Evolutionary conservation across 75 land plant species (phyloP), one percentile per base, ranked within the genome.

Genomic region (Cunninghamia lanceolata): DNA sequence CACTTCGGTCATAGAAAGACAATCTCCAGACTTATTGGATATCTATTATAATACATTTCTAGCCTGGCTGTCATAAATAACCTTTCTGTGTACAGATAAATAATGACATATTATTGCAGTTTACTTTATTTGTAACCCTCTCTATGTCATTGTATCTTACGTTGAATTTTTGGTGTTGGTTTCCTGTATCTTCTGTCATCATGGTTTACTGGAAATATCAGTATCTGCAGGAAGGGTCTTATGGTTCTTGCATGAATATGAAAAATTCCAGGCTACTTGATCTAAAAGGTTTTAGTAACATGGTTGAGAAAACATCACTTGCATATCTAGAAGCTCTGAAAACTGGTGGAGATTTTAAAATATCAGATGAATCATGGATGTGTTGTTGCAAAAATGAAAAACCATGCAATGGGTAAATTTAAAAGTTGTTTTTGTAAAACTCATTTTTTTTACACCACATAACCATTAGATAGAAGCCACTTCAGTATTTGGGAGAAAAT

Each of bases 1-100:
- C 99, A 19, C 45, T 97, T 59, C 98, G 99, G 40, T 83, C 84
- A 7, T 83, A 39, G 54, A 2, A 73, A 34, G 13, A 8, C 16
- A 34, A 25, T 73, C 38, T 73, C 75, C 75, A 73, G 16, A 73
- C 25, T 73, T 73, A 34, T 34, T 73, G 34, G 75, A 73, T 73
- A 73, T 11, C 16, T 3, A 32, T 34, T 73, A 73, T 34, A 34
- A 73, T 73, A 32, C 36, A 73, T 73, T 73, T 73, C 75, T 73
- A 11, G 16, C 13, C 16, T 34, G 14, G 15, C 13, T 73, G 75
- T 34, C 75, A 13, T 32, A 32, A 59, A 32, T 73, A 11, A 2
- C 75, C 74, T 70, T 68, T 0, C 25, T 3, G 35, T 73, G 38
- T 34, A 73, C 75, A 73, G 15, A 30, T 32, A 32, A 50, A 73